phyloP scores from a whole-genome alignment of 306 rosid species.

The Cucurbita moschata region DNA sequence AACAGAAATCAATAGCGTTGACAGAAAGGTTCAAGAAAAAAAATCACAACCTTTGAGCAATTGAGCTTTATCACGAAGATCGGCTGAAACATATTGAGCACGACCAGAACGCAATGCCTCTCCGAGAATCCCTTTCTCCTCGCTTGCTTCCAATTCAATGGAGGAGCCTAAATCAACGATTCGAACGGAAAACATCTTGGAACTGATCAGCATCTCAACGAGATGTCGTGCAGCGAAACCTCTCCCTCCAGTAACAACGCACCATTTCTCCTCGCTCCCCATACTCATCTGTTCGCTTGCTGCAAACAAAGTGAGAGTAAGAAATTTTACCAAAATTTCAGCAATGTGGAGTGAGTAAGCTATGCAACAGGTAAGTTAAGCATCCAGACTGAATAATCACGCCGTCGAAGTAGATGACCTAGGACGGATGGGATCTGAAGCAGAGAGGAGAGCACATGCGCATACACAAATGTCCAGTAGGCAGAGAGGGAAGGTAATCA shows the following conservation, averaged over 20 bases:
- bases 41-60: conserved; percentile 35
- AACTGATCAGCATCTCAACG: conserved; percentile 53
- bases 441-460: background rate
- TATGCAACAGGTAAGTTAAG: background rate
- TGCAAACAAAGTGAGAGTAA: background rate
- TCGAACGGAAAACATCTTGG: conserved; percentile 39
- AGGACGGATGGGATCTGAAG: conserved; percentile 3
- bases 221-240: conserved; percentile 95
- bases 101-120: conserved; percentile 58
- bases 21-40: background rate
- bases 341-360: background rate
- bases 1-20: background rate
- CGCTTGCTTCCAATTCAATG: conserved; percentile 50
- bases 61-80: conserved; percentile 69
- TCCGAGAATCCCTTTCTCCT: conserved; percentile 50
- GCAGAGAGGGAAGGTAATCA: background rate
- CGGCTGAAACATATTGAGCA: conserved; percentile 48
- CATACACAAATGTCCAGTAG: background rate
- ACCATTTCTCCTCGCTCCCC: conserved; percentile 47
- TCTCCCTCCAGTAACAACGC: conserved; percentile 89
- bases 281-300: conserved; percentile 10
- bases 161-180: conserved; percentile 58
- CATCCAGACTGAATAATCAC: background rate
- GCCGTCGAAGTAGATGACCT: background rate
- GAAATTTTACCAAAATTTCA: background rate